Evolutionary conservation across 768 basidiomycete species (phyloP), one percentile per base, ranked within the genome.

Genomic region (Boletales sp.): DNA sequence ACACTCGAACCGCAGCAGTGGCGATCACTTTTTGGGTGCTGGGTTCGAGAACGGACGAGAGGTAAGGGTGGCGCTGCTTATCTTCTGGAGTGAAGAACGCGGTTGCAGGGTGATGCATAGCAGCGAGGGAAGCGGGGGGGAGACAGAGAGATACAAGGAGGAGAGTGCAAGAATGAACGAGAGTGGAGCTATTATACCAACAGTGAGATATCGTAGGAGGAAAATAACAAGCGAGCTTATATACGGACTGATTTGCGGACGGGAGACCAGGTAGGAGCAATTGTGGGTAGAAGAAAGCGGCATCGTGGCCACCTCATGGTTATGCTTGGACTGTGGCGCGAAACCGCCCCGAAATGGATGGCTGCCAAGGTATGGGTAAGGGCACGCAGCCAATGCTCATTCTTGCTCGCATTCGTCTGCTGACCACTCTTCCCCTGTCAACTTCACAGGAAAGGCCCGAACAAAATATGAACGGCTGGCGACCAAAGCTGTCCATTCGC

Each of bases 1-100:
- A 86, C 30, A 85, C 72, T 56, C 81, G 77, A 36, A 79, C 83
- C 27, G 71, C 63, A 42, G 81, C 81, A 5, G 71, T 69, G n/a
- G 80, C 78, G 57, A 82, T 71, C 42, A 80, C 70, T 32, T 75
- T 69, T 57, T 78, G 76, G 34, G 69, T 63, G 49, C 60, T 66
- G 45, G 69, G 64, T 34, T 69, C 63, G 48, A 74, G 72, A 57
- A 70, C 65, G 47, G 70, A 72, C 61, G 52, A 69, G 60, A 61
- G 70, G 66, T 68, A 69, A 19, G 66, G 66, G 56, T 69, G 66
- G 51, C 66, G 66, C 57, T 69, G 68, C 57, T 69, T 69, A 60
- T 68, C 68, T 64, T 68, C 62, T 56, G 66, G 50, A 47, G 66
- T 69, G 68, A 69, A 68, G 54, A 69, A 66, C 6, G 66, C 50